A percentile compares a stretch with the other conserved stretches of the same genome.
These are phyloP conservation scores for Pulveroboletus ravenelii DNA, from an alignment of 768 basidiomycete genomes.

Conservation along the genomic window DNA sequence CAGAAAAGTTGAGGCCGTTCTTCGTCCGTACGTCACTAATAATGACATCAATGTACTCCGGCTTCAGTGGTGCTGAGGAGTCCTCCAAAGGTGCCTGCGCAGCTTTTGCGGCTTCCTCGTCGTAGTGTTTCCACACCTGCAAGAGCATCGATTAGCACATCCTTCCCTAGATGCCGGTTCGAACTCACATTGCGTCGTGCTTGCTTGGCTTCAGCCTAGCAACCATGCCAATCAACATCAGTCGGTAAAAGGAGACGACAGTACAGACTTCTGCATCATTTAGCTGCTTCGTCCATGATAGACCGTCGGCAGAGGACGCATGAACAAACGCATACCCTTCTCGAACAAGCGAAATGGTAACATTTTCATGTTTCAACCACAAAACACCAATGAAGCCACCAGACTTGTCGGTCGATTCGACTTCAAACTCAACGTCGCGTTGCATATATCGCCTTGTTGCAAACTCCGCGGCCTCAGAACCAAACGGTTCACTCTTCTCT, in stretches of 20 bases:
- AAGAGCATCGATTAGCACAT: background rate
- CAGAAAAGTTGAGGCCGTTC: constrained; percentile 81
- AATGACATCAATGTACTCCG: constrained; percentile 90
- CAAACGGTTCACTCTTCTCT: constrained; percentile 90
- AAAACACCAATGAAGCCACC: constrained; percentile 93
- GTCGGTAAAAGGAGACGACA: constrained; percentile 1
- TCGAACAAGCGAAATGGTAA: constrained; percentile 72
- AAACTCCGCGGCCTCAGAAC: constrained; percentile 77
- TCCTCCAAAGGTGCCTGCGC: constrained; percentile 44
- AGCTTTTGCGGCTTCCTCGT: constrained; percentile 63
- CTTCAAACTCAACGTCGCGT: constrained; percentile 90
- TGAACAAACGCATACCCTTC: constrained; percentile 91
- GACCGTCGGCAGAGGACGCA: constrained; percentile 76
- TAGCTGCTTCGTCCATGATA: constrained; percentile 76
- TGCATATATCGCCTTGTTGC: constrained; percentile 82
- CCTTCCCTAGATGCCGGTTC: background rate
- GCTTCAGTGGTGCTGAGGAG: constrained; percentile 53
- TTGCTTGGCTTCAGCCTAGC: constrained; percentile 75
- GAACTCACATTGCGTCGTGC: constrained; percentile 70
- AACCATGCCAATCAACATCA: constrained; percentile 3
- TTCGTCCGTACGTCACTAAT: constrained; percentile 78
- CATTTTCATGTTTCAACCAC: constrained; percentile 82
- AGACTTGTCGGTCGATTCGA: constrained; percentile 87
- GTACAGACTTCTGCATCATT: constrained; percentile 73
- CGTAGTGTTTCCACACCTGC: constrained; percentile 85